A percentile compares a stretch with the other conserved stretches of the same genome.
phyloP scores from a whole-genome alignment of 768 basidiomycete species.

The Russula sp. region DNA sequence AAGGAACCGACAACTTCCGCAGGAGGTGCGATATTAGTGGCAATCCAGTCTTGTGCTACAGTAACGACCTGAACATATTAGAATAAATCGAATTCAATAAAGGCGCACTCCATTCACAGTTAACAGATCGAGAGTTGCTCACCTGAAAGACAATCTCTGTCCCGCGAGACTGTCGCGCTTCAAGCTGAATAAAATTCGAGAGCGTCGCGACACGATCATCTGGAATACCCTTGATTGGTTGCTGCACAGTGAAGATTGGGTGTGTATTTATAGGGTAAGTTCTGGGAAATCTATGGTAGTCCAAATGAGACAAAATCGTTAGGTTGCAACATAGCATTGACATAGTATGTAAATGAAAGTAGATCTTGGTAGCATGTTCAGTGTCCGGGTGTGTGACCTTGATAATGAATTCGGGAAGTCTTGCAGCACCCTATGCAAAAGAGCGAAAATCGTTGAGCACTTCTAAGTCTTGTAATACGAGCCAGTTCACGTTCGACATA shows the following conservation, averaged over 20 bases:
- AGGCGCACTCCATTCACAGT: neutral
- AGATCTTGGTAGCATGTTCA: conserved; percentile 48
- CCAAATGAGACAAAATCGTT: conserved; percentile 2
- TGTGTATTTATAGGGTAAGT: conserved; percentile 71
- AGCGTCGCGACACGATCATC: conserved; percentile 51
- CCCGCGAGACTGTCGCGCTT: conserved; percentile 59
- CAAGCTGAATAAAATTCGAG: conserved; percentile 50
- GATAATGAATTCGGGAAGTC: conserved; percentile 71
- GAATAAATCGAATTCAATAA: neutral
- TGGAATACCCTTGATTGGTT: conserved; percentile 52
- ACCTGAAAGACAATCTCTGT: conserved; percentile 78
- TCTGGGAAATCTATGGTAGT: conserved; percentile 55
- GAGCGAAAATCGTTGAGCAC: neutral
- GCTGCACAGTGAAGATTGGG: conserved; percentile 61
- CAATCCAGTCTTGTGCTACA: conserved; percentile 66
- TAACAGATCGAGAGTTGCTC: conserved; percentile 20
- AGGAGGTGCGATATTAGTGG: conserved; percentile 45
- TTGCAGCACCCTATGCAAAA: conserved; percentile 47
- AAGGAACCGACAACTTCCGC: conserved; percentile 61
- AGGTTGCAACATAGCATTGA: conserved; percentile 30
- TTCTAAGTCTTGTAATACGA: neutral
- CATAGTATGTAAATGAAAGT: conserved; percentile 65
- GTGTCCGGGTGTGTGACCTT: conserved; percentile 59
- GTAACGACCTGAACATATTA: conserved; percentile 47
- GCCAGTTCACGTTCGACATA: conserved; percentile 26